Conservation (phyloP, 495 filamentous ascomycete genomes). For the Massariosphaeria phaeospora region DNA sequence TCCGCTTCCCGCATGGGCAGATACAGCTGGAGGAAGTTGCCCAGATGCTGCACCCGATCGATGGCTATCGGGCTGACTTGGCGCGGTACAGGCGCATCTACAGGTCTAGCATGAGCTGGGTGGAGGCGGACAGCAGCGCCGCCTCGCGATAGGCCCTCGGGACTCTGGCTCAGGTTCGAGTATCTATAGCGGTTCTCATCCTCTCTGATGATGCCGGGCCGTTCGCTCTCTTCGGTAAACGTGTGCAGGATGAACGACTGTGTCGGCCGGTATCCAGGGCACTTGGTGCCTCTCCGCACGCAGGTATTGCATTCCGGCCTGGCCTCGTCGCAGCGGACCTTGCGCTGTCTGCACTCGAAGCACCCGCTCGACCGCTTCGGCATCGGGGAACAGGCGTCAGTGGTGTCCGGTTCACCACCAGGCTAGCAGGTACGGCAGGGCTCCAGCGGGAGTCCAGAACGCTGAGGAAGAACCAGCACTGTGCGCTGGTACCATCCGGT, state of each 20-base stretch:
- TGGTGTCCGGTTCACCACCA: too few relatives aligned
- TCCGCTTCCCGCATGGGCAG: slow-evolving; percentile 13
- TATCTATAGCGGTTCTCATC: slow-evolving; percentile 22
- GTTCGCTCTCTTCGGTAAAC: slow-evolving; percentile 10
- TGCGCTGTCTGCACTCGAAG: slow-evolving; percentile 22
- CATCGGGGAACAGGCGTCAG: too few relatives aligned
- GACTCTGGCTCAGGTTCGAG: background rate
- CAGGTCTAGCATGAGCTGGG: background rate
- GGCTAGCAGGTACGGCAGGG: background rate
- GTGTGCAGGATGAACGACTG: slow-evolving; percentile 23
- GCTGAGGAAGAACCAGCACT: too few relatives aligned
- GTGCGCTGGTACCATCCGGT: too few relatives aligned
- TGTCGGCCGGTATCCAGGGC: slow-evolving; percentile 22
- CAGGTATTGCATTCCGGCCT: slow-evolving; percentile 29
- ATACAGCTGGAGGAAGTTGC: slow-evolving; percentile 16
- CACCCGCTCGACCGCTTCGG: slow-evolving; percentile 25
- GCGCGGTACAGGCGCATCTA: slow-evolving; percentile 12
- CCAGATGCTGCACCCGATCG: slow-evolving; percentile 21
- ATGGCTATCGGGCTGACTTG: slow-evolving; percentile 18
- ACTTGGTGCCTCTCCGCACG: slow-evolving; percentile 21
- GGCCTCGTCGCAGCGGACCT: slow-evolving; percentile 26
- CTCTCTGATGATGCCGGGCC: slow-evolving; percentile 16
- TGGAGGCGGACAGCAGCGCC: background rate
- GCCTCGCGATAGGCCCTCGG: background rate
- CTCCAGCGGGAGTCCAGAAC: background rate